These are phyloP conservation scores for Exophiala oligosperma DNA, from an alignment of 2,329 filamentous ascomycete genomes.

Conservation along the genomic window DNA sequence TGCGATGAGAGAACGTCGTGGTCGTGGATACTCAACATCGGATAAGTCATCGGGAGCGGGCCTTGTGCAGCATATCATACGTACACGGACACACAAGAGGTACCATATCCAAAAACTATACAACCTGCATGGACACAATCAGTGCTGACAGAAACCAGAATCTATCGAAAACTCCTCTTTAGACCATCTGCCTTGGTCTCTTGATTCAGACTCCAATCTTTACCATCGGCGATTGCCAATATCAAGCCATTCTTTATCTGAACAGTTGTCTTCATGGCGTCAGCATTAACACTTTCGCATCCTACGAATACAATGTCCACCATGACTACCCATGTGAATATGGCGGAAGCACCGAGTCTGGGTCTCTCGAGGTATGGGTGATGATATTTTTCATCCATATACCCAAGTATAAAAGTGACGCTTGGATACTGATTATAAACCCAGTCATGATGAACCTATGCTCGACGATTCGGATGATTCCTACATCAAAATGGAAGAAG, in stretches of 20 bases:
- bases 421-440: constrained; percentile 17
- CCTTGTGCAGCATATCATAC: constrained; percentile 20
- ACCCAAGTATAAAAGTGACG: neutral
- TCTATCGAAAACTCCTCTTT: constrained; percentile 7
- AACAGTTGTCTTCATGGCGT: constrained; percentile 18
- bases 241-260: constrained; percentile 19
- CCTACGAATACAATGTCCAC: constrained; percentile 14
- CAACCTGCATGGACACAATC: neutral
- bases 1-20: neutral
- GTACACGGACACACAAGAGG: constrained; percentile 10
- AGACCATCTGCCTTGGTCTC: constrained; percentile 17
- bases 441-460: constrained; percentile 16
- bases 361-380: constrained; percentile 19
- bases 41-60: constrained; percentile 1
- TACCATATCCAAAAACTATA: constrained; percentile 5
- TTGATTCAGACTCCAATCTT: constrained; percentile 11
- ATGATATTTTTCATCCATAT: neutral
- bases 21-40: constrained; percentile 2
- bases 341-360: constrained; percentile 8
- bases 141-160: constrained; percentile 17
- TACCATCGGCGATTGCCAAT: constrained; percentile 12
- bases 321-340: constrained; percentile 11
- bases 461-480: constrained; percentile 18
- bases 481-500: constrained; percentile 31
- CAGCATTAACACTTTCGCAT: constrained; percentile 16